Percentiles rank a stretch among this genome's conserved stretches.
Conservation (phyloP, 495 filamentous ascomycete species). For the Hypoxylon lenormandii region DNA sequence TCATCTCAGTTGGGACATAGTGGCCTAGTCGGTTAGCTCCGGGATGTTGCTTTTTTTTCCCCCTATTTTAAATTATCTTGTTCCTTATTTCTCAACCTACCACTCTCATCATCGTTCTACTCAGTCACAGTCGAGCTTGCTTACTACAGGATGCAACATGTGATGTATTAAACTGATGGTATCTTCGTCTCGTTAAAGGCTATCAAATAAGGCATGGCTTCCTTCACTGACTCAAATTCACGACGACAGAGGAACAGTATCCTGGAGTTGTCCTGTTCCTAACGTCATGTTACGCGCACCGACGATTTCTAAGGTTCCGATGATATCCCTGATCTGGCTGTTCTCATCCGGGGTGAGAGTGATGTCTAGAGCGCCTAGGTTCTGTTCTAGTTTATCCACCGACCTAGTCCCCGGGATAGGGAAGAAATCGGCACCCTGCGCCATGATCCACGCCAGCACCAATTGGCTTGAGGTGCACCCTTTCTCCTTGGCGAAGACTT, state of each 20-base stretch:
- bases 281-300: slow-evolving; percentile 16
- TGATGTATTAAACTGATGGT: no score
- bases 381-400: slow-evolving; percentile 69
- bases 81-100: no score
- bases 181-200: no score
- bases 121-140: no score
- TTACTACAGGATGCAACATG: no score
- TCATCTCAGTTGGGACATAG: no score
- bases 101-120: no score
- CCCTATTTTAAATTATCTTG: no score
- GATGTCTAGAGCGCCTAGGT: slow-evolving; percentile 61
- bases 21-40: no score
- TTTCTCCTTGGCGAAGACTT: slow-evolving; percentile 61
- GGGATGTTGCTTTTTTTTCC: no score
- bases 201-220: background rate
- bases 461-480: slow-evolving; percentile 62
- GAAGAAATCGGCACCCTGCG: slow-evolving; percentile 68
- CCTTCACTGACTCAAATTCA: background rate
- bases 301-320: slow-evolving; percentile 20
- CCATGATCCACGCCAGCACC: slow-evolving; percentile 68
- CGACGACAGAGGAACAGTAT: slow-evolving; percentile 28
- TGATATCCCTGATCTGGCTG: slow-evolving; percentile 30
- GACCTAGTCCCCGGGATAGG: slow-evolving; percentile 70
- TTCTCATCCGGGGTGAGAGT: slow-evolving; percentile 49
- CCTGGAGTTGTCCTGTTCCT: slow-evolving; percentile 21